Base-by-base conservation (phyloP, 2,329 filamentous ascomycete species). In the Trichoderma asperellum region DNA sequence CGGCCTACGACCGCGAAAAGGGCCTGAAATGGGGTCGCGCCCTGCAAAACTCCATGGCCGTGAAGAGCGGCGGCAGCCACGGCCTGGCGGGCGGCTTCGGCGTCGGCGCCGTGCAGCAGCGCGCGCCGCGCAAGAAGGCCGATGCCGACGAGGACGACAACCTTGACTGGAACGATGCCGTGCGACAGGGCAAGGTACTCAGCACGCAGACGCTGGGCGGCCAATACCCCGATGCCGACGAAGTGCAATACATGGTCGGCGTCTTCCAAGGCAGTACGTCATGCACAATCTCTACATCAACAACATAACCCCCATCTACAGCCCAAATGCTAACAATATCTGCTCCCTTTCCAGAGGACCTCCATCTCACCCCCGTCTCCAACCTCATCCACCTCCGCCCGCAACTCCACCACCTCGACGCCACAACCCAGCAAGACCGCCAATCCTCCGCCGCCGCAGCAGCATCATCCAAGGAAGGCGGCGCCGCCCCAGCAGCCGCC, bases 401-500 rank as follows among this genome's bases (percentile, higher is more conserved):
- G 0, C 93, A 97, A 76, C 91, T 97, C 71, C 93, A 97, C 80
- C 94, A 98, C 81, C 86, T 98, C 73, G 96, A 98, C 80, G 95
- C 96, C 4, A 81, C 89, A 57, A 85, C 90, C 58, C 93, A 97
- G 75, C 86, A 92, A 68, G 88, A 91, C 43, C 83, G 84, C 53
- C 79, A 80, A 60, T 80, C 81, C 43, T 75, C 82, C 77, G 75
- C 76, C 64, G 74, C 77, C 18, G 79, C 79, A 35, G 74, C 77
- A n/a, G 79, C 79, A 34, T 75, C 81, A 79, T 78, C 79, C 67
- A 79, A 80, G 29, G 73, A 77, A 24, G 73, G 73, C 10, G 77
- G 75, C 5, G 71, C 80, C 74, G 74, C 77, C 0, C 73, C 80
- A 12, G 66, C 73, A 29, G 79, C 82, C 5, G 88, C 89, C 72